Evolutionary conservation across 805 yeast species (phyloP), one percentile per base, ranked within the genome.

Genomic region (Candida adriatica): DNA sequence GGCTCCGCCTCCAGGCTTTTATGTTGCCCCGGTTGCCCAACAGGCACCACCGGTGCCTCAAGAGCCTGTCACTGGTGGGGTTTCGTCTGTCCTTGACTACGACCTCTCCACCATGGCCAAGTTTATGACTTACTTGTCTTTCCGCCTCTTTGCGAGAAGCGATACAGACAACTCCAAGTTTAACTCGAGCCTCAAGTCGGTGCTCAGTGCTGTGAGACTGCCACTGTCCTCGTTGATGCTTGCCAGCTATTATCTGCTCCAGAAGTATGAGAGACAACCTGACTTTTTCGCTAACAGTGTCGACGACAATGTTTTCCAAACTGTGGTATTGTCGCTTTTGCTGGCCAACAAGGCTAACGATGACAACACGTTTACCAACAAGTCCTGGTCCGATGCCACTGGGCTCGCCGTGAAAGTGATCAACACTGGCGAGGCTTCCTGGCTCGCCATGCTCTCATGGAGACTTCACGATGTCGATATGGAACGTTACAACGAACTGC

Each of bases 301-400:
- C 16, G 56, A 57, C 24, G 55, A 64, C 16, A 53, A 54, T 16
- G 62, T 70, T 37, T 50, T 83, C 69, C 61, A 67, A 61, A 51
- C 69, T 63, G 53, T 86, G 25, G 75, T 79, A 26, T 66, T 81
- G 14, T 70, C 94, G 3, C 66, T 90, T 26, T 73, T 90, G 22
- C 64, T 90, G 39, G 94, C 96, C 28, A 90, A 90, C 64, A 90
- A 90, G 61, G 85, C 86, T 56, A 86, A 88, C 54, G 97, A 90
- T 59, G 98, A 90, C 62, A 87, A 90, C 61, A 90, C 96, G 18
- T 90, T 90, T 54, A 86, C 95, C 39, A 90, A 90, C 61, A 79
- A 77, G 50, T 85, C 96, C 6, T 90, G 98, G 98, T 73, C 86
- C 25, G 87, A 86, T 40, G 97, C 96, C n/a, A 83, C 96, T 5